These are phyloP conservation scores for Aureobasidium sp. DNA, from an alignment of 2,329 filamentous ascomycete species.

Conservation along the genomic window DNA sequence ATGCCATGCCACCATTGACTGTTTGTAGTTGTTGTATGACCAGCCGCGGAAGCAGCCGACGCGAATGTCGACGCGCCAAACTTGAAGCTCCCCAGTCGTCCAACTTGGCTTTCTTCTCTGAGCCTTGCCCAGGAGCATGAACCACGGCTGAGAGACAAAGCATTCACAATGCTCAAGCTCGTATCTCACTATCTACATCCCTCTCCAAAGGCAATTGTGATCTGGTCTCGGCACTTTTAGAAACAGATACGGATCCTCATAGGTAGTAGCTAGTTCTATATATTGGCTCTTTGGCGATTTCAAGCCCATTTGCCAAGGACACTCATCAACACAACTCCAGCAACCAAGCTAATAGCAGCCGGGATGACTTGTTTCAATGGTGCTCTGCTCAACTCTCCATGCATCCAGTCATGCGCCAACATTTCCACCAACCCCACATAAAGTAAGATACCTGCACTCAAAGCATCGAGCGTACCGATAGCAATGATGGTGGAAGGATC, in stretches of 20 bases:
- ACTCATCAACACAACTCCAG: slow-evolving; percentile 63
- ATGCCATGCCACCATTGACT: slow-evolving; percentile 4
- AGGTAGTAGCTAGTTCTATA: background rate
- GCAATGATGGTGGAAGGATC: slow-evolving; percentile 61
- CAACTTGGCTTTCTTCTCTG: too few species aligned
- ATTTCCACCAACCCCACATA: slow-evolving; percentile 78
- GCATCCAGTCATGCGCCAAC: slow-evolving; percentile 68
- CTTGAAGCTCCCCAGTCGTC: background rate
- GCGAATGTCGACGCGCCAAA: background rate
- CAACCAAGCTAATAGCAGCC: slow-evolving; percentile 47
- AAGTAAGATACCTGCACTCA: slow-evolving; percentile 68
- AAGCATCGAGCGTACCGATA: slow-evolving; percentile 65
- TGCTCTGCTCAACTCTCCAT: slow-evolving; percentile 42
- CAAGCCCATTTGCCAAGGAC: slow-evolving; percentile 69
- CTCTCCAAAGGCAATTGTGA: too few species aligned
- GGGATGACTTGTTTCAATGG: slow-evolving; percentile 38
- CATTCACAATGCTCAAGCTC: too few species aligned
- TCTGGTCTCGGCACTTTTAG: too few species aligned
- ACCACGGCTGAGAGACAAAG: too few species aligned
- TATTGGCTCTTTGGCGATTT: background rate
- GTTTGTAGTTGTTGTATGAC: background rate
- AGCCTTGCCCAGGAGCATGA: too few species aligned
- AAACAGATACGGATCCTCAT: too few species aligned
- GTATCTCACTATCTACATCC: background rate
- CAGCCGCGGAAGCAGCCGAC: background rate